Evolutionary conservation across 768 basidiomycete genomes (phyloP).

Genomic region (Agaricus subrufescens): DNA sequence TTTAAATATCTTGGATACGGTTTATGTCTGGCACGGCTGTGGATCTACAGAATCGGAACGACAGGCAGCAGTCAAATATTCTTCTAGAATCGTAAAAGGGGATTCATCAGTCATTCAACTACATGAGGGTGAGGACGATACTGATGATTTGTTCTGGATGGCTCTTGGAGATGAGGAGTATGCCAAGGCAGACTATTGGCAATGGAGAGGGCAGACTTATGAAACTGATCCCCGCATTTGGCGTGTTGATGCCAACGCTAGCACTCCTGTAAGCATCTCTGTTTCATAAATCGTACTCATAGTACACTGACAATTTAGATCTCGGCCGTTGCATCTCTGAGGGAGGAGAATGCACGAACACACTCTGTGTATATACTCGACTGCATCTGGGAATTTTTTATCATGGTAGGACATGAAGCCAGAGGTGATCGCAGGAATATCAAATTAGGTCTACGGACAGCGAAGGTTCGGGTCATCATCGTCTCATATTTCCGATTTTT

Average conservation of each 20-base stretch:
- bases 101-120: constrained; percentile 44
- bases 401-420: constrained; percentile 66
- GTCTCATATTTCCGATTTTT: not conserved
- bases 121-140: constrained; percentile 56
- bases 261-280: constrained; percentile 33
- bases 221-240: constrained; percentile 51
- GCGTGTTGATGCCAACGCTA: constrained; percentile 41
- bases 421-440: constrained; percentile 58
- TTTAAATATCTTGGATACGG: constrained; percentile 58
- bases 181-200: constrained; percentile 82
- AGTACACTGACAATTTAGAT: constrained; percentile 34
- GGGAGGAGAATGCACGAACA: constrained; percentile 30
- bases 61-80: constrained; percentile 59
- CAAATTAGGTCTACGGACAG: constrained; percentile 51
- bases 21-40: constrained; percentile 80
- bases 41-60: constrained; percentile 61
- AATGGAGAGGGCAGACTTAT: constrained; percentile 49
- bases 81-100: constrained; percentile 36
- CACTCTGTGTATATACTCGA: constrained; percentile 62
- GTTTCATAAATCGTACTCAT: not conserved
- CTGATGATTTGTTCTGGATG: constrained; percentile 85
- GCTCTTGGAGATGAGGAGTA: constrained; percentile 72
- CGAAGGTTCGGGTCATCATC: constrained; percentile 38
- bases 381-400: constrained; percentile 77
- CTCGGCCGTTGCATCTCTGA: constrained; percentile 36